Conservation (phyloP, 441 rosid genomes). For the Pelargonium australe region DNA sequence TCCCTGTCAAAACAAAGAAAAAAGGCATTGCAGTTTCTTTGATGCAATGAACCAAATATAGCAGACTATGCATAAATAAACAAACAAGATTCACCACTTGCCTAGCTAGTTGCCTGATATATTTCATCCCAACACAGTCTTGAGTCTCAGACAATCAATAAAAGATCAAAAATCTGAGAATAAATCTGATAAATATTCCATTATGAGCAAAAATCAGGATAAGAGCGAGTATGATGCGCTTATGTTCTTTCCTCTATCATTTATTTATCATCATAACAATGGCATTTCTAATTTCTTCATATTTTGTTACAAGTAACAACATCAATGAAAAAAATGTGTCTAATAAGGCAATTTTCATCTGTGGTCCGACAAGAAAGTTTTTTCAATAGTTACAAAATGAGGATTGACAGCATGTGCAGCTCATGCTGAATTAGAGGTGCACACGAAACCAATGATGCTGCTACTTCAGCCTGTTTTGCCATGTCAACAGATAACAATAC, state of each 20-base stretch:
- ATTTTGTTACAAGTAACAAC: not conserved
- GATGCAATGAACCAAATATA: constrained; percentile 22
- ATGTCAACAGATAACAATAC: too few relatives aligned
- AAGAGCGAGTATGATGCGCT: not conserved
- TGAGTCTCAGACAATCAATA: not conserved
- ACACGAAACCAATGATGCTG: too few relatives aligned
- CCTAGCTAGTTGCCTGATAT: constrained; percentile 20
- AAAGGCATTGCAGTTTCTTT: not conserved
- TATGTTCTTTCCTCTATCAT: not conserved
- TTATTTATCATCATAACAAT: not conserved
- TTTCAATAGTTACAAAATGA: constrained; percentile 16
- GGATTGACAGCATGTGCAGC: constrained; percentile 9
- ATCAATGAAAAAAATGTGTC: not conserved
- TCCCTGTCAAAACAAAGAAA: not conserved
- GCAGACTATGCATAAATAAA: constrained; percentile 8
- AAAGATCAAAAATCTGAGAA: not conserved
- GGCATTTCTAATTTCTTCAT: not conserved
- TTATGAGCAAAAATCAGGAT: not conserved
- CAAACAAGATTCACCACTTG: not conserved
- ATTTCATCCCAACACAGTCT: constrained; percentile 11
- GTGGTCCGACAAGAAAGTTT: constrained; percentile 21
- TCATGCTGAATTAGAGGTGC: too few relatives aligned
- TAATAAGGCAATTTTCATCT: not conserved
- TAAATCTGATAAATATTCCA: not conserved
- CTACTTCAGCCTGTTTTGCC: too few relatives aligned